These are phyloP conservation scores for Arctostaphylos glauca DNA, from an alignment of 148 eudicot genomes.

Conservation along the genomic window DNA sequence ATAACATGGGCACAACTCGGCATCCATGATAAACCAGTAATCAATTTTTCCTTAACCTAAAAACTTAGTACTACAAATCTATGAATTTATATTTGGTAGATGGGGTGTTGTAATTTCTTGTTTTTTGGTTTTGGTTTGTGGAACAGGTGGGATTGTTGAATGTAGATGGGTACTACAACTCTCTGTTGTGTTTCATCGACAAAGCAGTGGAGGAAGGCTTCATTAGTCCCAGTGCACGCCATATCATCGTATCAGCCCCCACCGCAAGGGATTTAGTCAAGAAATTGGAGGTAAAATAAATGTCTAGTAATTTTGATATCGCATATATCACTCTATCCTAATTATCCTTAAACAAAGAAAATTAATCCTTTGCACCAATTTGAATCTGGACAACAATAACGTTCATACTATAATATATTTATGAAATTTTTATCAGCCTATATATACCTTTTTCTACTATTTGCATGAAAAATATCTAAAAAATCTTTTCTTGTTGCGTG, in stretches of 20 bases:
- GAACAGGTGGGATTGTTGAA: constrained; percentile 52
- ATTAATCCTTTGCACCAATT: too few species aligned
- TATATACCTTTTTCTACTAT: too few species aligned
- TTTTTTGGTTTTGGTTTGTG: too few species aligned
- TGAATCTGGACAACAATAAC: too few species aligned
- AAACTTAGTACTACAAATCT: too few species aligned
- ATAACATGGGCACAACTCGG: constrained; percentile 87
- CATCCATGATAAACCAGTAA: constrained; percentile 82
- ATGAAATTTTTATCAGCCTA: too few species aligned
- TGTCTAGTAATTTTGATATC: not conserved
- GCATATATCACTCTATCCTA: too few species aligned
- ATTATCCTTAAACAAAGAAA: too few species aligned
- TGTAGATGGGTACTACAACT: constrained; percentile 54
- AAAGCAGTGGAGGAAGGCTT: constrained; percentile 52
- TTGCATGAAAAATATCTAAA: too few species aligned
- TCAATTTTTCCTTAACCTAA: not conserved
- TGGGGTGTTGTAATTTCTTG: too few species aligned
- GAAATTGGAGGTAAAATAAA: constrained; percentile 36
- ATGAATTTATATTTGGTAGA: not conserved
- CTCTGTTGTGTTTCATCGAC: constrained; percentile 44
- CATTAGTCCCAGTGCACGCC: constrained; percentile 34
- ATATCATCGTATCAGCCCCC: constrained; percentile 43
- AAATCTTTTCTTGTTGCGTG: too few species aligned
- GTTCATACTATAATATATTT: too few species aligned
- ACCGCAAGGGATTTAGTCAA: constrained; percentile 31